A percentile compares a stretch with the other conserved stretches of the same genome.
phyloP scores from a whole-genome alignment of 495 filamentous ascomycete species.

The Amorphotheca resinae region DNA sequence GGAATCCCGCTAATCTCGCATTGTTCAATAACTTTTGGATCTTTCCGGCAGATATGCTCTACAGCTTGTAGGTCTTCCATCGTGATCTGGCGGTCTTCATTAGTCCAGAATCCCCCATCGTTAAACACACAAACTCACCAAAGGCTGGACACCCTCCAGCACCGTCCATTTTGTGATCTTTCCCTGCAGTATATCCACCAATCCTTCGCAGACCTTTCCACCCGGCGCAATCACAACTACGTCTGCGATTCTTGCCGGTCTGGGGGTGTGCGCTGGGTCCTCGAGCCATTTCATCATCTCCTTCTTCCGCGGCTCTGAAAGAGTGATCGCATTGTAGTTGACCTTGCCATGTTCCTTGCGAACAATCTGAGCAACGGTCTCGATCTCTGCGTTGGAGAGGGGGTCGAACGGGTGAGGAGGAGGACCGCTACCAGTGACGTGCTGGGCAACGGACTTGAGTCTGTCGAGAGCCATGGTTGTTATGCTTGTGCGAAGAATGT shows the following conservation, averaged over 20 bases:
- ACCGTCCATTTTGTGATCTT: constrained; percentile 67
- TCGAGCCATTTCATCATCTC: constrained; percentile 78
- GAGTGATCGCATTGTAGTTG: constrained; percentile 80
- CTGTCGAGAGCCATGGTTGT: constrained; percentile 52
- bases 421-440: constrained; percentile 42
- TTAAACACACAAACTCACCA: constrained; percentile 34
- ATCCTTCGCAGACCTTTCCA: constrained; percentile 72
- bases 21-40: constrained; percentile 87
- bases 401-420: constrained; percentile 78
- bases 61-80: constrained; percentile 90
- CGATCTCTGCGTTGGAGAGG: constrained; percentile 65
- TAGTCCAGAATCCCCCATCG: constrained; percentile 10
- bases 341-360: constrained; percentile 58
- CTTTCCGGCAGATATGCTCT: constrained; percentile 66
- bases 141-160: constrained; percentile 70
- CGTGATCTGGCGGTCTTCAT: constrained; percentile 50
- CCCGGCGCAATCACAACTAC: constrained; percentile 75
- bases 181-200: constrained; percentile 62
- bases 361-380: constrained; percentile 54
- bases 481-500: neutral
- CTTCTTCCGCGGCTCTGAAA: constrained; percentile 77
- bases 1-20: constrained; percentile 81
- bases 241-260: constrained; percentile 67
- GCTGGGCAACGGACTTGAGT: constrained; percentile 53
- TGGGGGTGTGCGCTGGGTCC: constrained; percentile 43